Base-by-base conservation (phyloP, 163 green algal genomes). In the Prototheca cutis region DNA sequence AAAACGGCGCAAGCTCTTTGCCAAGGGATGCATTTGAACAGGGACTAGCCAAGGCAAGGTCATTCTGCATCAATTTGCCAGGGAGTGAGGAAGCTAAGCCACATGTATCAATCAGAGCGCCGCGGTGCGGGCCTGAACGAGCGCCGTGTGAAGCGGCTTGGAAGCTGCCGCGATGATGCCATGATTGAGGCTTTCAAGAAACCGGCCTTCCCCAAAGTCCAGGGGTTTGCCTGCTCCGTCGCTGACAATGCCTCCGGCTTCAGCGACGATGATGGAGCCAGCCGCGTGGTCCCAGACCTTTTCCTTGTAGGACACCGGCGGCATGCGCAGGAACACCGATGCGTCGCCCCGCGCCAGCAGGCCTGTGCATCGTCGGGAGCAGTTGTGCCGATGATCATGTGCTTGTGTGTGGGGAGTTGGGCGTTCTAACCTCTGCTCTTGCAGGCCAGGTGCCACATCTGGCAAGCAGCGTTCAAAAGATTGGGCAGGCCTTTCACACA, bases 281-380 rank as follows among this genome's bases (percentile, higher is more conserved):
- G 88, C 84, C 29, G 66, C 80, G 71, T 98, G 91, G 73, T 98
- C 91, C 91, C 91, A 97, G 40, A 98, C 95, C 76, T 95, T 96
- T 66, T 97, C 90, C 0, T 78, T 61, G 71, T 98, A 98, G 1
- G 57, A 68, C 3, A 72, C 28, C 2, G 83, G 78, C 3, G 90
- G 91, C 70, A 98, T 97, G 48, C 90, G 82, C 85, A 98, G 89
- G 78, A 94, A 96, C 40, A 94, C 79, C 25, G 72, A 65, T 28
- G 80, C 89, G 60, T 90, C 86, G 25, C 87, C 88, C 2, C 90
- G 68, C 0, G 84, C 77, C 56, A 93, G 75, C 27, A 78, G 77
- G 7, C 78, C 74, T 81, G 65, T 40, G 53, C 6, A n/a, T n/a
- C n/a, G 33, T 21, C 4, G 53, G 32, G 18, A 2, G 31, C 28